Evolutionary conservation across 2,329 filamentous ascomycete species (phyloP).

Genomic region (Talaromyces marneffei): DNA sequence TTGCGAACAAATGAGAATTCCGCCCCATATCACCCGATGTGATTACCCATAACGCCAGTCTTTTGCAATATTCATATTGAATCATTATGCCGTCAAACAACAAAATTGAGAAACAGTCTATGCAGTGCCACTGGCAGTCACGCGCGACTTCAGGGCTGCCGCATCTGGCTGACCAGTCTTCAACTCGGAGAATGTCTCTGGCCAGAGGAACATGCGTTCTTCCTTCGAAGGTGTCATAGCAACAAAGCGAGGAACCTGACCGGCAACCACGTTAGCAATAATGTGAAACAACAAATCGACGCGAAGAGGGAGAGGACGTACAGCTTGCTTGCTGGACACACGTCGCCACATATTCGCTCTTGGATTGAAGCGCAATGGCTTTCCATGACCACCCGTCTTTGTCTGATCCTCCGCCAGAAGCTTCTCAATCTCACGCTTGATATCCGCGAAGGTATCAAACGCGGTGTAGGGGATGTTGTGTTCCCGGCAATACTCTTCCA

Average conservation of each 20-base stretch:
- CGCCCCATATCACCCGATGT: not conserved
- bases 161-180: conserved; percentile 23
- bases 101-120: not conserved
- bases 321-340: conserved; percentile 53
- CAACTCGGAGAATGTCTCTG: conserved; percentile 50
- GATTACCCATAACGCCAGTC: not conserved
- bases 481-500: conserved; percentile 62
- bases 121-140: not conserved
- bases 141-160: not conserved
- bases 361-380: conserved; percentile 60
- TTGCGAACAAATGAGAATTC: not conserved
- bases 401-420: conserved; percentile 56
- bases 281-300: conserved; percentile 19
- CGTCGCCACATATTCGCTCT: conserved; percentile 63
- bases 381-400: conserved; percentile 55
- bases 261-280: conserved; percentile 14
- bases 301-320: conserved; percentile 27
- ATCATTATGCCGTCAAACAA: not conserved
- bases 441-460: conserved; percentile 62
- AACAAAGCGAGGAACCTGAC: conserved; percentile 44
- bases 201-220: conserved; percentile 60
- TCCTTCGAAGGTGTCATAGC: conserved; percentile 50
- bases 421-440: conserved; percentile 54
- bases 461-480: conserved; percentile 55
- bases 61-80: not conserved